Percentiles rank a stretch among this genome's conserved stretches.
Conservation (phyloP, 1,139 yeast genomes). For the Suzukiozyma palmioleophila region DNA sequence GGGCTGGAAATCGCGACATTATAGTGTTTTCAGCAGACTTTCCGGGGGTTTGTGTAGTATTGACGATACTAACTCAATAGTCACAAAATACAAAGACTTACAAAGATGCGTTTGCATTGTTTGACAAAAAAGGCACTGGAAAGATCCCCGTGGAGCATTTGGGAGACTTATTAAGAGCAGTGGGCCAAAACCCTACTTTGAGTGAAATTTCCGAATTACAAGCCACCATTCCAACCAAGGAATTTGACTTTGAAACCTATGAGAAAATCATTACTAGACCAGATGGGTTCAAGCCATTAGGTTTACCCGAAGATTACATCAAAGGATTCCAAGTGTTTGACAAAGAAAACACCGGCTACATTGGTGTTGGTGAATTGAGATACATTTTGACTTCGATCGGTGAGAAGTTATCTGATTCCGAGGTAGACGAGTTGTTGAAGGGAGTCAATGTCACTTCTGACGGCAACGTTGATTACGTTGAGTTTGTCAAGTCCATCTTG, state of each 20-base stretch:
- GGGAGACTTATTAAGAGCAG: slow-evolving; percentile 93
- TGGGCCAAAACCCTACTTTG: slow-evolving; percentile 96
- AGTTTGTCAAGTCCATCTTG: slow-evolving; percentile 87
- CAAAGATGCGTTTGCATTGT: slow-evolving; percentile 95
- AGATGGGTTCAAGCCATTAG: slow-evolving; percentile 83
- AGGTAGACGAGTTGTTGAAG: slow-evolving; percentile 92
- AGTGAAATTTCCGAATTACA: slow-evolving; percentile 81
- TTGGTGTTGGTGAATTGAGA: slow-evolving; percentile 94
- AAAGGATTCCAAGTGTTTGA: slow-evolving; percentile 98
- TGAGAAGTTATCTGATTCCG: slow-evolving; percentile 82
- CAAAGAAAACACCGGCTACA: slow-evolving; percentile 91
- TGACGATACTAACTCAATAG: slow-evolving; percentile 17
- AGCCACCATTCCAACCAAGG: slow-evolving; percentile 37
- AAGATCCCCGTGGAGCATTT: slow-evolving; percentile 81
- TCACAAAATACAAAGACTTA: slow-evolving; percentile 64
- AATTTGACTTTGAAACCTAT: slow-evolving; percentile 73
- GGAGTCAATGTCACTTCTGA: slow-evolving; percentile 93
- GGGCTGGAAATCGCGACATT: too few relatives aligned
- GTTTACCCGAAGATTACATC: slow-evolving; percentile 94
- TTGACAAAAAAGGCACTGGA: slow-evolving; percentile 96
- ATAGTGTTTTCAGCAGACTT: too few relatives aligned
- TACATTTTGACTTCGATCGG: slow-evolving; percentile 97
- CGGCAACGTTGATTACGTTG: slow-evolving; percentile 92
- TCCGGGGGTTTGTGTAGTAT: too few relatives aligned
- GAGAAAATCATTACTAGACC: slow-evolving; percentile 79